Evolutionary conservation across 371 early-diverging fungal genomes (phyloP), one percentile per base, ranked within the genome.

Genomic region (Apophysomyces variabilis): DNA sequence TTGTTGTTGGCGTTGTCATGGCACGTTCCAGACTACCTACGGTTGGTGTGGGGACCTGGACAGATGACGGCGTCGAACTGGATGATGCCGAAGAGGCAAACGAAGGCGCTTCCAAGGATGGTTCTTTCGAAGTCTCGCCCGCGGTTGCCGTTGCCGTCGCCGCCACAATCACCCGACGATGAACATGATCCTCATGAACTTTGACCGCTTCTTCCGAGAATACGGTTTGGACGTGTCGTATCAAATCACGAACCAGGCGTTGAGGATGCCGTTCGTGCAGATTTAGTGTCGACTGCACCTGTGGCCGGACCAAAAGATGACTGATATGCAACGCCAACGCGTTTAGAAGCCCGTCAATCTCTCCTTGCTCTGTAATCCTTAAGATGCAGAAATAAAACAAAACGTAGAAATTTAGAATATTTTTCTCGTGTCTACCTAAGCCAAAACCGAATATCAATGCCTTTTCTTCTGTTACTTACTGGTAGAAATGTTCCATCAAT

Each of bases 231-330:
- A 56, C 69, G 37, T 76, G 61, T 57, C 73, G 70, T 44, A 89
- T 77, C 56, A 90, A 66, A 39, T 90, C 90, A 8, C 79, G 77
- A 44, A 89, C 63, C 54, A 90, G 64, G 26, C 83, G 64, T 32
- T 80, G 81, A 9, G 88, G 84, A 47, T 89, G 88, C 16, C 79
- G 77, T 57, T 90, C 90, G 60, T 86, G 83, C 21, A 78, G 36
- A n/a, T 74, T 86, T 35, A 87, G 63, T 5, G 76, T 80, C 7
- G 84, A 74, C 62, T 83, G 83, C 4, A 75, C 68, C 60, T 80
- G 75, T 5, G 88, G 87, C n/a, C 89, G 81, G 62, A 88, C 68
- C n/a, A 90, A 57, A 18, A 86, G 82, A 35, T 82, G 80, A 9
- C 89, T 80, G 68, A 88, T 80, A 11, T 70, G 68, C 21, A 70